Conservation (phyloP, 768 basidiomycete genomes). For the Suillus sp. region DNA sequence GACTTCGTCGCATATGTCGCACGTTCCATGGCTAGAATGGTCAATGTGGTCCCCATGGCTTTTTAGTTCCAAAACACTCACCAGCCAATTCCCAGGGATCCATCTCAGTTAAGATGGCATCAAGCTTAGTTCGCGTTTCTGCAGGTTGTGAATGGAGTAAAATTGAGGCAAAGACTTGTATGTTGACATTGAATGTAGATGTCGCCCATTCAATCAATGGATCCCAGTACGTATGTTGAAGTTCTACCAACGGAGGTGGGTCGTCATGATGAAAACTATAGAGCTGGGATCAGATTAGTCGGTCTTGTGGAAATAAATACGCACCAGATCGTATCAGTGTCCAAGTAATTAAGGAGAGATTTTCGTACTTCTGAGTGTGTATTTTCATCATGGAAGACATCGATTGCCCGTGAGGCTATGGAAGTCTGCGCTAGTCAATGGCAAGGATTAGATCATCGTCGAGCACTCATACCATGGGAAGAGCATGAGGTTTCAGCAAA, state of each 20-base stretch:
- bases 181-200: conserved; percentile 63
- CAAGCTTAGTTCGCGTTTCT: conserved; percentile 65
- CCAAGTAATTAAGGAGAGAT: conserved; percentile 79
- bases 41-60: conserved; percentile 1
- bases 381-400: conserved; percentile 61
- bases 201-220: conserved; percentile 83
- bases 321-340: conserved; percentile 94
- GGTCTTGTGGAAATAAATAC: conserved; percentile 17
- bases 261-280: conserved; percentile 80
- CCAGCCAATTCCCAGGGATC: conserved; percentile 91
- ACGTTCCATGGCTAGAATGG: conserved; percentile 78
- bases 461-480: conserved; percentile 73
- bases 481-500: conserved; percentile 83
- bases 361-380: conserved; percentile 64
- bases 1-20: conserved; percentile 89
- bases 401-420: conserved; percentile 85
- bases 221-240: conserved; percentile 87
- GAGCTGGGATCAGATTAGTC: conserved; percentile 9
- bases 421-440: conserved; percentile 66
- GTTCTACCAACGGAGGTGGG: conserved; percentile 69
- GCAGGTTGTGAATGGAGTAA: conserved; percentile 68
- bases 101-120: conserved; percentile 57
- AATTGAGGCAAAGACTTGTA: conserved; percentile 72
- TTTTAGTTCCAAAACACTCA: conserved; percentile 38
- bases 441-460: conserved; percentile 6